A percentile compares a stretch with the other conserved stretches of the same genome.
phyloP scores from a whole-genome alignment of 495 filamentous ascomycete genomes.

The Xylaria curta region DNA sequence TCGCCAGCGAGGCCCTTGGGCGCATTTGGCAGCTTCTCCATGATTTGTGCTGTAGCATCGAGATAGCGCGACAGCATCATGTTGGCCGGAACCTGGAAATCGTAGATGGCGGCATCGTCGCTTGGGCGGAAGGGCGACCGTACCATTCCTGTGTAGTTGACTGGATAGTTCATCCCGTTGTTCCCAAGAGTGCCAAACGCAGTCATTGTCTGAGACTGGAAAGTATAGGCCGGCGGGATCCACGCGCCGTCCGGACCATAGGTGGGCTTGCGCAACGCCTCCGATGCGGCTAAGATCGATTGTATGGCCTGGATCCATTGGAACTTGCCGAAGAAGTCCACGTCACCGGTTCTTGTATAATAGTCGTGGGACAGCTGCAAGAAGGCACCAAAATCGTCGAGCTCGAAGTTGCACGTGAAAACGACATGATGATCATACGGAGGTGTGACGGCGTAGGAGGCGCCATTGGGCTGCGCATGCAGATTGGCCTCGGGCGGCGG shows the following conservation, averaged over 20 bases:
- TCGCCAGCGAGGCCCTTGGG: conserved; percentile 50
- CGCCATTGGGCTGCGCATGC: conserved; percentile 53
- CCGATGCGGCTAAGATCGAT: conserved; percentile 60
- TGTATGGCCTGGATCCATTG: conserved; percentile 64
- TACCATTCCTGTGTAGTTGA: conserved; percentile 66
- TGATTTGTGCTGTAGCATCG: conserved; percentile 58
- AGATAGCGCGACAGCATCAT: conserved; percentile 71
- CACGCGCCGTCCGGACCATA: conserved; percentile 63
- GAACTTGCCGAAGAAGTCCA: conserved; percentile 65
- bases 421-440: conserved; percentile 57
- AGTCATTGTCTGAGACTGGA: conserved; percentile 62
- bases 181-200: conserved; percentile 67
- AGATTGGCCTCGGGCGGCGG: conserved; percentile 63
- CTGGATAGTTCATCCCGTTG: conserved; percentile 65
- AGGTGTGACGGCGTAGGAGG: conserved; percentile 39
- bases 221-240: conserved; percentile 60
- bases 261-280: conserved; percentile 65
- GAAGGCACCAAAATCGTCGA: conserved; percentile 68
- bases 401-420: conserved; percentile 71
- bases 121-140: conserved; percentile 68
- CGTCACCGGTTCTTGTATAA: conserved; percentile 60
- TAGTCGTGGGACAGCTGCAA: conserved; percentile 66
- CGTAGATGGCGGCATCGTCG: conserved; percentile 65
- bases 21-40: conserved; percentile 54
- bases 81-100: conserved; percentile 66